phyloP scores from a whole-genome alignment of 164 flowering plant species.

The Brasenia schreberi region DNA sequence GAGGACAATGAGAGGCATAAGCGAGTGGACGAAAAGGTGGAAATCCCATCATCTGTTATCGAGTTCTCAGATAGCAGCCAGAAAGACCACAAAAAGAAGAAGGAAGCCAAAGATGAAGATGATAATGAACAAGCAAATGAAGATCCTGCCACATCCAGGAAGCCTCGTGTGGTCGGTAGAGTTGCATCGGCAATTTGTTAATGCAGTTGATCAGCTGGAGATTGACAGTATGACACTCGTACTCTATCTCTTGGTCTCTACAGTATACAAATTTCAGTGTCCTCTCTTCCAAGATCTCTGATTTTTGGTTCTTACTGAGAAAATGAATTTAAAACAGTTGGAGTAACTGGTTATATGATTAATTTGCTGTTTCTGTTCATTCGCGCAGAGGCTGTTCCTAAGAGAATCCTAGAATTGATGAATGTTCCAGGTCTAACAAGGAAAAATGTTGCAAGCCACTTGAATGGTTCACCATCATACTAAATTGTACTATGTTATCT shows the following conservation, averaged over 20 bases:
- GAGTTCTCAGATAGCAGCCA: not conserved
- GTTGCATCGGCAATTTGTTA: conserved; percentile 8
- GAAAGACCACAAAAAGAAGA: not conserved
- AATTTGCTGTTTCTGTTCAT: not conserved
- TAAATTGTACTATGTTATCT: too few species aligned
- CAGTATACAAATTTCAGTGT: too few species aligned
- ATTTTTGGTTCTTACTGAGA: too few species aligned
- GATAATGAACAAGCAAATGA: conserved; percentile 1
- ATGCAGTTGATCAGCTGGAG: conserved; percentile 9
- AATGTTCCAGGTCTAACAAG: conserved; percentile 94
- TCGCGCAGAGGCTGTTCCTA: conserved; percentile 89
- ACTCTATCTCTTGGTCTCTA: too few species aligned
- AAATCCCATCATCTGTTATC: conserved; percentile 3
- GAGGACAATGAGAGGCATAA: too few species aligned
- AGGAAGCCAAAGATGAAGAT: conserved; percentile 2
- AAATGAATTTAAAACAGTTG: too few species aligned
- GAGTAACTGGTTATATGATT: too few species aligned
- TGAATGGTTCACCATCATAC: conserved; percentile 47
- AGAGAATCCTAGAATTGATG: conserved; percentile 91
- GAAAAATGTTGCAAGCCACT: conserved; percentile 97
- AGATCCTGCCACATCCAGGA: conserved; percentile 3
- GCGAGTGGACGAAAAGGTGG: not conserved
- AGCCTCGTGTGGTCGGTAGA: conserved; percentile 7
- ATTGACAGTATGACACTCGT: conserved; percentile 10
- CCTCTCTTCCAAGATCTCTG: too few species aligned